Evolutionary conservation across 176 grass and related monocot species (phyloP).

Genomic region (Musa acuminata): DNA sequence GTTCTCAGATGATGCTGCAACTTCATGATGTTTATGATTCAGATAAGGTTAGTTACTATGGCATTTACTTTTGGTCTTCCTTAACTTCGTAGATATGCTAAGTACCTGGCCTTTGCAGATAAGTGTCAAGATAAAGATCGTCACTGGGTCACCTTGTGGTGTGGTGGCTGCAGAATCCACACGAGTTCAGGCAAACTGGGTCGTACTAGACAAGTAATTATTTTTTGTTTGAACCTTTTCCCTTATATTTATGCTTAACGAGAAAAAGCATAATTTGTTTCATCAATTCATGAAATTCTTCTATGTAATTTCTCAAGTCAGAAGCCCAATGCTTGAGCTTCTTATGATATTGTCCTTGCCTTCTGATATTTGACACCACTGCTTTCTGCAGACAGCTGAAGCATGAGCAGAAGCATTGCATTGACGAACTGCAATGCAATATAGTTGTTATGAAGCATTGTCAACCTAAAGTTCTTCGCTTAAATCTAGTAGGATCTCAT

Average conservation of each 20-base stretch:
- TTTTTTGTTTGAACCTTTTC: not conserved
- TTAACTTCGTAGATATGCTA: not conserved
- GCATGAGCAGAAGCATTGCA: constrained; percentile 82
- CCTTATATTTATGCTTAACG: no score
- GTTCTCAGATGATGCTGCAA: constrained; percentile 69
- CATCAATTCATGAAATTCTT: constrained; percentile 5
- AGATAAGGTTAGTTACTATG: constrained; percentile 50
- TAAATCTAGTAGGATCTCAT: constrained; percentile 81
- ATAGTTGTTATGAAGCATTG: constrained; percentile 92
- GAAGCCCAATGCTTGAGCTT: constrained; percentile 17
- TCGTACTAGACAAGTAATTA: constrained; percentile 91
- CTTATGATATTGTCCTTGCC: constrained; percentile 1
- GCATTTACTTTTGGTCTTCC: not conserved
- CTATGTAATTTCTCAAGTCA: not conserved
- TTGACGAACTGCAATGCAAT: constrained; percentile 93
- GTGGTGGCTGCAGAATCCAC: constrained; percentile 76
- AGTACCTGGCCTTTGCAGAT: constrained; percentile 27
- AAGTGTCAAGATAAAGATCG: constrained; percentile 75
- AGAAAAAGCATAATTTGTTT: constrained; percentile 7
- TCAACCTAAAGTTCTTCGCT: constrained; percentile 81
- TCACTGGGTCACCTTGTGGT: constrained; percentile 70
- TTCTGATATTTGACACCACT: constrained; percentile 1
- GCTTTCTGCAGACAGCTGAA: constrained; percentile 58
- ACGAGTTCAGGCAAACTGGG: constrained; percentile 81
- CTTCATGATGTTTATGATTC: constrained; percentile 59